Base-by-base conservation (phyloP, 2,329 filamentous ascomycete species). In the Arthrobotrys conoides region DNA sequence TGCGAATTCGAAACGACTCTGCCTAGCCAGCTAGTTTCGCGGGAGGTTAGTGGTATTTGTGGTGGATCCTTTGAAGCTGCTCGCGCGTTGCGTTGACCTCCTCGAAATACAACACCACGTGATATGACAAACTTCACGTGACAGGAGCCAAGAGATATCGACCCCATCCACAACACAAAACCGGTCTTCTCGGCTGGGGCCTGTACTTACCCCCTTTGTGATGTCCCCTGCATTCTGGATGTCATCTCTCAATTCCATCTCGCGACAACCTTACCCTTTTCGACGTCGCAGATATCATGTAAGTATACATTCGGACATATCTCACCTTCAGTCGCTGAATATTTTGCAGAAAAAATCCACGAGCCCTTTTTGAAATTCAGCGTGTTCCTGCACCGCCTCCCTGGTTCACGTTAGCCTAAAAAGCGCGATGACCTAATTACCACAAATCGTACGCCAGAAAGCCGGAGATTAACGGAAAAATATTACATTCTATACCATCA, bases 381-480 rank as follows among this genome's bases (percentile, higher is more conserved):
- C n/a, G n/a, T 14, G 20, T 51, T 18, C 3, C 44, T n/a, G 51
- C 61, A 71, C 73, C 67, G 61, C 66, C 66, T 71, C 51, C 48
- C 48, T 46, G 38, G 14, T 46, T 33, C n/a, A 30, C n/a, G 51
- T 71, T 73, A 36, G 57, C 41, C 67, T 14, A 6, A 61, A 18
- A 27, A 18, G 38, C 67, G 67, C 51, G 44, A 77, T 77, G 63
- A 77, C 30, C 48, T 77, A 64, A 70, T 48, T 20, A 51, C 53
- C 44, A 27, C 55, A 51, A 57, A 57, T 38, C 53, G 55, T 41
- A 27, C 36, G 12, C 30, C n/a, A 59, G 30, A n/a, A 14, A 61
- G 20, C 72, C 73, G 73, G 51, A 38, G 38, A 46, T 67, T 41
- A 22, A 53, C 67, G 73, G 73, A 33, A 77, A 77, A 77, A 77